These are phyloP conservation scores for Grosmannia clavigera DNA, from an alignment of 2,329 filamentous ascomycete species.

Conservation along the genomic window DNA sequence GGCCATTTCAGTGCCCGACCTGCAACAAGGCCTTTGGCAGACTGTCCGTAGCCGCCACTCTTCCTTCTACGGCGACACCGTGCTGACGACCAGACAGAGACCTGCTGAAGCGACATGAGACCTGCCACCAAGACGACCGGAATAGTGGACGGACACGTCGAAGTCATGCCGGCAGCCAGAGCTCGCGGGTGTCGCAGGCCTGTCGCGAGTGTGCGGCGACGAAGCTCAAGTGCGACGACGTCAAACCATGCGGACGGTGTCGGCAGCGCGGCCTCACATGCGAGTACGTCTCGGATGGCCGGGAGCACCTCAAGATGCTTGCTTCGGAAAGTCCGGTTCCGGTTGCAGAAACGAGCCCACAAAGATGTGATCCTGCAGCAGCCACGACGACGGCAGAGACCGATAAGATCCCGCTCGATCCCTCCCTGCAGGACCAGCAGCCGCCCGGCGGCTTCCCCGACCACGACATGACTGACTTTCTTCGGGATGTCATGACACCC, in stretches of 20 bases:
- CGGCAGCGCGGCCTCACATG: conserved; percentile 33
- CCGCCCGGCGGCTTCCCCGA: not conserved
- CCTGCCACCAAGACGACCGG: conserved; percentile 3
- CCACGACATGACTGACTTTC: conserved; percentile 30
- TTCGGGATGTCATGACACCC: conserved; percentile 39
- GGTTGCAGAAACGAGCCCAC: too few species aligned
- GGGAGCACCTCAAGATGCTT: not conserved
- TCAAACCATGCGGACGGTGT: conserved; percentile 41
- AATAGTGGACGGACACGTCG: not conserved
- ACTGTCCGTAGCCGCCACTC: not conserved
- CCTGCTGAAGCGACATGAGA: conserved; percentile 8
- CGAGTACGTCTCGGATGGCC: conserved; percentile 17
- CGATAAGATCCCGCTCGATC: not conserved
- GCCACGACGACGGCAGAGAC: not conserved
- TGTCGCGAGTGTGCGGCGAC: conserved; percentile 39
- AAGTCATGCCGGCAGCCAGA: conserved; percentile 10
- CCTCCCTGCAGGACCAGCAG: not conserved
- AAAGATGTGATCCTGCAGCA: not conserved
- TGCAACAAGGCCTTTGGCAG: conserved; percentile 10
- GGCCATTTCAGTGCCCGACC: conserved; percentile 6
- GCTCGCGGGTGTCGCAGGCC: conserved; percentile 39
- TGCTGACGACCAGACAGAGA: conserved; percentile 1
- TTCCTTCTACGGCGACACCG: not conserved
- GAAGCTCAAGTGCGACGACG: conserved; percentile 42
- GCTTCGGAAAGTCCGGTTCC: not conserved